These are phyloP conservation scores for Sclerotinia subarctica DNA, from an alignment of 2,329 filamentous ascomycete genomes.

Conservation along the genomic window DNA sequence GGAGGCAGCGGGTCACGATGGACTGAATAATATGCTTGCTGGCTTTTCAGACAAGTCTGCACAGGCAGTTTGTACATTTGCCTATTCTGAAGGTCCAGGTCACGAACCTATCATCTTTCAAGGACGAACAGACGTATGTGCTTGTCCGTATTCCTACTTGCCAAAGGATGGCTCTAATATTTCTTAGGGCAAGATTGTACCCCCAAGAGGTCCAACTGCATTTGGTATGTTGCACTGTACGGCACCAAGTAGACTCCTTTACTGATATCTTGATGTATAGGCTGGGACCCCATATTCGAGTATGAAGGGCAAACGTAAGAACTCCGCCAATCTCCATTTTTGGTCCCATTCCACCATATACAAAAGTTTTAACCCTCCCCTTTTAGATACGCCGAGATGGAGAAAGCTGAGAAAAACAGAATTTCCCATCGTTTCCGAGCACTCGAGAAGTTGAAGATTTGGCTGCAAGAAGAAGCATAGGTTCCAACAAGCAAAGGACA, in stretches of 20 bases:
- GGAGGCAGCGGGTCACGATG: constrained; percentile 72
- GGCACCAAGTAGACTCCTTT: background rate
- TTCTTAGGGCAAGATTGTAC: constrained; percentile 72
- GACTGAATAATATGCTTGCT: constrained; percentile 85
- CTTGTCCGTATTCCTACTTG: constrained; percentile 5
- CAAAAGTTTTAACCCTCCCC: background rate
- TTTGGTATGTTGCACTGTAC: constrained; percentile 64
- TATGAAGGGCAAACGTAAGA: constrained; percentile 74
- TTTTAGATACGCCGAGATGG: constrained; percentile 87
- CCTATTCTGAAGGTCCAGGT: constrained; percentile 81
- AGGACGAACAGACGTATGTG: constrained; percentile 72
- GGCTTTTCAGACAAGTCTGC: constrained; percentile 89
- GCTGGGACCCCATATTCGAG: constrained; percentile 97
- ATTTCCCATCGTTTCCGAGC: constrained; percentile 89
- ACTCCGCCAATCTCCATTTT: constrained; percentile 21
- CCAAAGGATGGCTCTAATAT: constrained; percentile 20
- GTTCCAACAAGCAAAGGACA: constrained; percentile 20
- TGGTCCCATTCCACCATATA: background rate
- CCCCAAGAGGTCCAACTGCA: constrained; percentile 70
- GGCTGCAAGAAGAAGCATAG: constrained; percentile 51
- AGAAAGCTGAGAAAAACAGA: constrained; percentile 79
- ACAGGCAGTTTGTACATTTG: constrained; percentile 94
- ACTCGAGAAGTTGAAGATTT: constrained; percentile 79
- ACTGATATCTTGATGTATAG: constrained; percentile 46
- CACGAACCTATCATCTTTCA: constrained; percentile 86